Evolutionary conservation across 2,329 filamentous ascomycete genomes (phyloP).

Genomic region (Trichophyton schoenleinii): DNA sequence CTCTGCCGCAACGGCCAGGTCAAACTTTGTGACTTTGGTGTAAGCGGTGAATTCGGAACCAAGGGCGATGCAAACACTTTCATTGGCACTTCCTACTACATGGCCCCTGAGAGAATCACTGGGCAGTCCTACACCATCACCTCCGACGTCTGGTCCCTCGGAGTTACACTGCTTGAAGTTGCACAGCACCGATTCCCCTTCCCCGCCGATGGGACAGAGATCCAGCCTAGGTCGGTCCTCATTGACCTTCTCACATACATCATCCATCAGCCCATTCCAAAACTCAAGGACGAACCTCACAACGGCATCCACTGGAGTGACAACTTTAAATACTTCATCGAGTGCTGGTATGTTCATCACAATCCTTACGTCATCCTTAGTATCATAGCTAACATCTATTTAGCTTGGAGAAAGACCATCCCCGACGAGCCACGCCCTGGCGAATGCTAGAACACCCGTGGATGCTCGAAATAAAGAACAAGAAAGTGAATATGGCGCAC

Average conservation of each 20-base stretch:
- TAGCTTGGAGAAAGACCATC: slow-evolving; percentile 87
- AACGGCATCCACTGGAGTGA: slow-evolving; percentile 88
- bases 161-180: slow-evolving; percentile 96
- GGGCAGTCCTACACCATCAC: slow-evolving; percentile 98
- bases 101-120: slow-evolving; percentile 96
- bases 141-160: slow-evolving; percentile 94
- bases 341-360: slow-evolving; percentile 70
- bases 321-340: slow-evolving; percentile 98
- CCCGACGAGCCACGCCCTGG: slow-evolving; percentile 83
- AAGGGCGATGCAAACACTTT: slow-evolving; percentile 98
- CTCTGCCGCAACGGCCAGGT: slow-evolving; percentile 85
- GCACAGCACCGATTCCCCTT: slow-evolving; percentile 97
- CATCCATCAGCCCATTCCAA: slow-evolving; percentile 86
- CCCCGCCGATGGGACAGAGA: slow-evolving; percentile 88
- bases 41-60: slow-evolving; percentile 93
- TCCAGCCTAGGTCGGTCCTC: slow-evolving; percentile 81
- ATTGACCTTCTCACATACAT: slow-evolving; percentile 97
- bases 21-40: slow-evolving; percentile 96
- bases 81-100: slow-evolving; percentile 97
- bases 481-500: slow-evolving; percentile 94
- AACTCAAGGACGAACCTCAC: slow-evolving; percentile 85
- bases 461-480: slow-evolving; percentile 92
- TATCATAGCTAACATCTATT: not conserved
- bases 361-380: not conserved
- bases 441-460: slow-evolving; percentile 98